These are phyloP conservation scores for Hymenoscyphus fraxineus DNA, from an alignment of 2,329 filamentous ascomycete genomes.

Conservation along the genomic window DNA sequence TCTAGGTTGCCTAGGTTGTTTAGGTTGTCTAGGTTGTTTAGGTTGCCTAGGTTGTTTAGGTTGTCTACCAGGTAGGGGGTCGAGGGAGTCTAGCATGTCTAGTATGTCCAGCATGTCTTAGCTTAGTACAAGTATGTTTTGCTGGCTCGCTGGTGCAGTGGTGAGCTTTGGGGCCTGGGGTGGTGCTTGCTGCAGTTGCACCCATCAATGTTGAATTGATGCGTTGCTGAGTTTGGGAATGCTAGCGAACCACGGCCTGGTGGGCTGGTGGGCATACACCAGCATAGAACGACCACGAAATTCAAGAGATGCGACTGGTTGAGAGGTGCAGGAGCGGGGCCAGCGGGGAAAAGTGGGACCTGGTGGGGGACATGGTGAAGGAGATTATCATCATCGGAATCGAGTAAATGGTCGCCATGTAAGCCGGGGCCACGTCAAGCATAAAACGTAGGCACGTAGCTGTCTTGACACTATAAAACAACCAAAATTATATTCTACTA, in stretches of 20 bases:
- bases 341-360: not conserved
- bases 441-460: too few relatives aligned
- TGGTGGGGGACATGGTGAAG: not conserved
- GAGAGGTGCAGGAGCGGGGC: constrained; percentile 3
- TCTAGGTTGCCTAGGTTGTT: not conserved
- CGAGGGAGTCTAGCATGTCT: not conserved
- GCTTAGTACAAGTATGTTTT: not conserved
- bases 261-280: too few relatives aligned
- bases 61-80: not conserved
- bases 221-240: constrained; percentile 20
- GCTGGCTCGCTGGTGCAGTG: not conserved
- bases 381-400: too few relatives aligned
- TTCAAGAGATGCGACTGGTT: constrained; percentile 25
- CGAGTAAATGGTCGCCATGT: too few relatives aligned
- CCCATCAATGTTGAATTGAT: constrained; percentile 7
- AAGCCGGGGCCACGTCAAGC: too few relatives aligned
- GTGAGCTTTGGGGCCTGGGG: constrained; percentile 2
- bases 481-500: too few relatives aligned
- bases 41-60: not conserved
- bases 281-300: constrained; percentile 2
- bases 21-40: too few relatives aligned
- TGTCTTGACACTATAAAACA: too few relatives aligned
- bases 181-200: constrained; percentile 9
- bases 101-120: not conserved
- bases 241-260: constrained; percentile 19